Evolutionary conservation across 768 basidiomycete species (phyloP).

Genomic region (Tylopilus cervinicoccineus): DNA sequence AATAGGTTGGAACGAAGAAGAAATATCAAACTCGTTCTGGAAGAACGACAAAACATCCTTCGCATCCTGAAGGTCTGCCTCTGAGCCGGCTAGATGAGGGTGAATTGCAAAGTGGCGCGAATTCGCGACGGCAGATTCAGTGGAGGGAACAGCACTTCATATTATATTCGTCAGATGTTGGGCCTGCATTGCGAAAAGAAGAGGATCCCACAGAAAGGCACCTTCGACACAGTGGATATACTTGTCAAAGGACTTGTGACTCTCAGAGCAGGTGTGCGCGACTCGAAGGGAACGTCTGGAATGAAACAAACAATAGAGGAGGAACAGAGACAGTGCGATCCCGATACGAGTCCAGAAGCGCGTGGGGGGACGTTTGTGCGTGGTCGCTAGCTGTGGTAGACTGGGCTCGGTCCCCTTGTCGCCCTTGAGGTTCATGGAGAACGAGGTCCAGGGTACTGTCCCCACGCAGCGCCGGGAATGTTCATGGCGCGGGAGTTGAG

Average conservation of each 20-base stretch:
- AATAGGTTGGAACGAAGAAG: slow-evolving; percentile 44
- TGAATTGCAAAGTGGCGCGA: slow-evolving; percentile 60
- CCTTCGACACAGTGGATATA: slow-evolving; percentile 26
- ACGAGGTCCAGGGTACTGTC: background rate
- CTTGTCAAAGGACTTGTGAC: slow-evolving; percentile 7
- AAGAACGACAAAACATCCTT: slow-evolving; percentile 64
- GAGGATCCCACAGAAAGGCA: slow-evolving; percentile 33
- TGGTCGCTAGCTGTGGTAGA: slow-evolving; percentile 11
- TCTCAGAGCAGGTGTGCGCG: slow-evolving; percentile 2
- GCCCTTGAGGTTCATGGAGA: slow-evolving; percentile 16
- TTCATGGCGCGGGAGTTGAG: too few relatives aligned
- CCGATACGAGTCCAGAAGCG: slow-evolving; percentile 6
- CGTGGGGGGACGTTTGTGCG: background rate
- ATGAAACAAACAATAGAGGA: slow-evolving; percentile 9
- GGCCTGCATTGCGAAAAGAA: background rate
- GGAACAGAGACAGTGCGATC: slow-evolving; percentile 3
- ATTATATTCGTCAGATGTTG: background rate
- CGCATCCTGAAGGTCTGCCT: slow-evolving; percentile 59
- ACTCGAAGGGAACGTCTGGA: background rate
- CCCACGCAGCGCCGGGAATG: too few relatives aligned
- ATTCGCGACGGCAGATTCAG: slow-evolving; percentile 52
- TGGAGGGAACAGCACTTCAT: slow-evolving; percentile 50
- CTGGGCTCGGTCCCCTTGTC: slow-evolving; percentile 3
- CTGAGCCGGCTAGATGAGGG: slow-evolving; percentile 70
- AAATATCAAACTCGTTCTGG: slow-evolving; percentile 58